A percentile compares a stretch with the other conserved stretches of the same genome.
phyloP scores from a whole-genome alignment of 2,329 filamentous ascomycete species.

The Fusarium concolor region DNA sequence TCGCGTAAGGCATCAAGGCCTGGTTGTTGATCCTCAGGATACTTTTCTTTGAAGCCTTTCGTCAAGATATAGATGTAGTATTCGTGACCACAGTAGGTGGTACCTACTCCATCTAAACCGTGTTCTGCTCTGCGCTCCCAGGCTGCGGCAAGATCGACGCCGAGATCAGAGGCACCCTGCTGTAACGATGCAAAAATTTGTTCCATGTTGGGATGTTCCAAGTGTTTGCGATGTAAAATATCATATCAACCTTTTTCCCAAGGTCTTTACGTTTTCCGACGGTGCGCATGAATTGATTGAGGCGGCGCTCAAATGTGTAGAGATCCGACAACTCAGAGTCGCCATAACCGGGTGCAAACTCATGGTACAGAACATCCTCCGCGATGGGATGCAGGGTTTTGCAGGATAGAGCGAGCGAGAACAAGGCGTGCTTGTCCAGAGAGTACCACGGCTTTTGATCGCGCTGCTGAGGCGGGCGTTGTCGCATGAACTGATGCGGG shows the following conservation, averaged over 20 bases:
- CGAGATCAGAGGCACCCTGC: background rate
- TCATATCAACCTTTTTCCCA: background rate
- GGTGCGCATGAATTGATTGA: background rate
- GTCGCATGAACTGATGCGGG: background rate
- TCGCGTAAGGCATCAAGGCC: too few species aligned
- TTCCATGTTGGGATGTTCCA: rapidly evolving
- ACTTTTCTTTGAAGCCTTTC: background rate
- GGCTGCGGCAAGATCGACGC: background rate
- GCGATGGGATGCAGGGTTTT: rapidly evolving
- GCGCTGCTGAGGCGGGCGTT: background rate
- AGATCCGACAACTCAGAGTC: background rate
- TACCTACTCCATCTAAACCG: background rate
- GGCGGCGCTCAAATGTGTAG: rapidly evolving
- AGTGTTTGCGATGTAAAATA: background rate
- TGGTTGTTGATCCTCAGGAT: too few species aligned
- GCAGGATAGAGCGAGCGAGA: background rate
- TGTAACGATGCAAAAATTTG: rapidly evolving
- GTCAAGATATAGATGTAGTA: rapidly evolving
- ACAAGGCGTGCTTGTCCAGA: background rate
- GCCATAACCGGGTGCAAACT: background rate
- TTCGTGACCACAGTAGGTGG: background rate
- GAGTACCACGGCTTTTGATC: background rate
- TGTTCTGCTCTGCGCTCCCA: background rate
- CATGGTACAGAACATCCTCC: background rate
- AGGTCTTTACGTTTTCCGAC: background rate